Percentiles rank a stretch among this genome's conserved stretches.
Conservation (phyloP, 371 early-diverging fungal genomes). For the Choanephora cucurbitarum region DNA sequence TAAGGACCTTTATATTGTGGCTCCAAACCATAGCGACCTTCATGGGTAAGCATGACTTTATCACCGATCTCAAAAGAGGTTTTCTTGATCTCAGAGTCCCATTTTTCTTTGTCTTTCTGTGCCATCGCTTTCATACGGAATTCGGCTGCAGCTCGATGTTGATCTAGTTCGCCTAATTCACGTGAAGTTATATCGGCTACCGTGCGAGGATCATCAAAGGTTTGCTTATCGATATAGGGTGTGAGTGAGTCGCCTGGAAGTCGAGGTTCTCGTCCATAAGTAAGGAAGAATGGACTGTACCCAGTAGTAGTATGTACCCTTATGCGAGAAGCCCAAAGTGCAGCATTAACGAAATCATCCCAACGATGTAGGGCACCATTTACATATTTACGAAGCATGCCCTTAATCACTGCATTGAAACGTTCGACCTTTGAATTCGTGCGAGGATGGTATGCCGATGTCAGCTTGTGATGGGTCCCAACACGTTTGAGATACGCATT, state of each 20-base stretch:
- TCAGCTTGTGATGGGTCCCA: no score
- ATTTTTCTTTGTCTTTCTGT: slow-evolving; percentile 6
- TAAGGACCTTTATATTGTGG: slow-evolving; percentile 12
- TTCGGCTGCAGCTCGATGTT: neutral
- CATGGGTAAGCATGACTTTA: no score
- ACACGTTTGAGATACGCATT: no score
- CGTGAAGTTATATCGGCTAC: slow-evolving; percentile 1
- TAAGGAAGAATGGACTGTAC: slow-evolving; percentile 17
- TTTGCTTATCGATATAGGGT: no score
- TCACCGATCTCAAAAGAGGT: slow-evolving; percentile 8
- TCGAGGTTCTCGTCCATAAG: slow-evolving; percentile 24
- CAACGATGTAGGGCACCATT: no score
- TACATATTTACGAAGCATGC: no score
- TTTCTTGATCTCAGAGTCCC: slow-evolving; percentile 9
- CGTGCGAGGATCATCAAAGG: slow-evolving; percentile 1
- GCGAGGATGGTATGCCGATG: no score
- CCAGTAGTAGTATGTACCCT: slow-evolving; percentile 17
- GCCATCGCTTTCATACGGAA: neutral
- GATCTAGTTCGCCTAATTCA: neutral
- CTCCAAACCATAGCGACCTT: slow-evolving; percentile 11
- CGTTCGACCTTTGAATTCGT: no score
- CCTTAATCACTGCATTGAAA: no score
- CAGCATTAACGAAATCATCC: no score
- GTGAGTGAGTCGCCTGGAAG: slow-evolving; percentile 22
- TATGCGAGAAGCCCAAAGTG: no score